phyloP scores from a whole-genome alignment of 2,329 filamentous ascomycete species.

The Fusarium multiceps region DNA sequence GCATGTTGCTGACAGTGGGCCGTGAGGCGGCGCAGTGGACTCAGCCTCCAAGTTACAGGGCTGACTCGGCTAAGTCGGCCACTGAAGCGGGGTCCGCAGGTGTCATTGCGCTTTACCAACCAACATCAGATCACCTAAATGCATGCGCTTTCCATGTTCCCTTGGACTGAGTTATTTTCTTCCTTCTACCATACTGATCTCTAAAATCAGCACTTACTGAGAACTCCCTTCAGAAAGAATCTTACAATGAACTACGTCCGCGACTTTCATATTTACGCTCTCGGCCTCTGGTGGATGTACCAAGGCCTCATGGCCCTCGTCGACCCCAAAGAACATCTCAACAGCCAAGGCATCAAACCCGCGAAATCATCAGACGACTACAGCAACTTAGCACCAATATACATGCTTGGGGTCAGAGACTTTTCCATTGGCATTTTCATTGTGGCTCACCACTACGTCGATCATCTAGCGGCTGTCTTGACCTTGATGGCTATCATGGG shows the following conservation, averaged over 20 bases:
- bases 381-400: not conserved
- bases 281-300: not conserved
- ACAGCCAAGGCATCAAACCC: not conserved
- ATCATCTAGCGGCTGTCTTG: not conserved
- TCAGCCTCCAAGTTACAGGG: not conserved
- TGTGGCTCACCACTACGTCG: not conserved
- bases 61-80: not conserved
- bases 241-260: no score
- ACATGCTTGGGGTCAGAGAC: slow-evolving; percentile 1
- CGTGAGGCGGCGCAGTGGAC: not conserved
- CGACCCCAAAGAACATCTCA: not conserved
- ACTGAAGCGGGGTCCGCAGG: not conserved
- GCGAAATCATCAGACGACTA: not conserved
- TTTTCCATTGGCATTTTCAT: not conserved
- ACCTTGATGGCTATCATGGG: slow-evolving; percentile 1
- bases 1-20: not conserved
- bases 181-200: no score
- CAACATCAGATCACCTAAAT: not conserved
- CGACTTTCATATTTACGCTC: not conserved
- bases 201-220: no score
- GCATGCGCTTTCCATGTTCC: not conserved
- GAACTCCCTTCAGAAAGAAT: no score
- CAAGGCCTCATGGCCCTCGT: not conserved
- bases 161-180: no score
- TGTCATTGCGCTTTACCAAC: not conserved